Evolutionary conservation across 495 filamentous ascomycete genomes (phyloP).

Genomic region (Astrothelium macrocarpum): DNA sequence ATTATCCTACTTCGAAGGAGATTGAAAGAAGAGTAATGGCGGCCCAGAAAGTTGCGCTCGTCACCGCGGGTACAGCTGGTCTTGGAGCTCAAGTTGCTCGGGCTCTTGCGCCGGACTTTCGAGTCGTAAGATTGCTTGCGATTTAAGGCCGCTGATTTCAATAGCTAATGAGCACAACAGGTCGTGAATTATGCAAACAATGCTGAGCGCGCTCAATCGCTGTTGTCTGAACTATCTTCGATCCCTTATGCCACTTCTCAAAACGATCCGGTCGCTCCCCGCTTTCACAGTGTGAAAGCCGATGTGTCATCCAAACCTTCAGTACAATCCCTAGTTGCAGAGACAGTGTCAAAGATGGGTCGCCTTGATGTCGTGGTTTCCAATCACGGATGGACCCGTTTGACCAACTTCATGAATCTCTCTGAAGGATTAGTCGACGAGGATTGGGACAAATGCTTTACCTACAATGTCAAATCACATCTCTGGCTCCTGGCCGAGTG

Average conservation of each 20-base stretch:
- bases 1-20: not conserved
- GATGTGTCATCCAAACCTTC: conserved; percentile 39
- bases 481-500: conserved; percentile 46
- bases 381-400: conserved; percentile 48
- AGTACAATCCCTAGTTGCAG: conserved; percentile 36
- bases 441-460: conserved; percentile 49
- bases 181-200: conserved; percentile 47
- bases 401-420: conserved; percentile 41
- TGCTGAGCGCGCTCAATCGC: conserved; percentile 32
- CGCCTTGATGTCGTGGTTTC: conserved; percentile 46
- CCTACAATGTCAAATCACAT: conserved; percentile 51
- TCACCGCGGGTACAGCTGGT: conserved; percentile 48
- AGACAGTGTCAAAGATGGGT: conserved; percentile 38
- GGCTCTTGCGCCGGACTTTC: conserved; percentile 39
- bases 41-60: conserved; percentile 41
- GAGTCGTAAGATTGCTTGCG: conserved; percentile 28
- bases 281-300: conserved; percentile 39
- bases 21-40: conserved; percentile 18
- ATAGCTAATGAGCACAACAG: conserved; percentile 10
- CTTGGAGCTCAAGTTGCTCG: conserved; percentile 46
- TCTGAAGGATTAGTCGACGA: conserved; percentile 47
- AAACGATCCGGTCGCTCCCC: conserved; percentile 8
- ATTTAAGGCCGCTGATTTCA: not conserved
- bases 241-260: conserved; percentile 16
- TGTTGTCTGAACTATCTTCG: conserved; percentile 37